phyloP scores from a whole-genome alignment of 2,329 filamentous ascomycete genomes.

The Alternaria burnsii region DNA sequence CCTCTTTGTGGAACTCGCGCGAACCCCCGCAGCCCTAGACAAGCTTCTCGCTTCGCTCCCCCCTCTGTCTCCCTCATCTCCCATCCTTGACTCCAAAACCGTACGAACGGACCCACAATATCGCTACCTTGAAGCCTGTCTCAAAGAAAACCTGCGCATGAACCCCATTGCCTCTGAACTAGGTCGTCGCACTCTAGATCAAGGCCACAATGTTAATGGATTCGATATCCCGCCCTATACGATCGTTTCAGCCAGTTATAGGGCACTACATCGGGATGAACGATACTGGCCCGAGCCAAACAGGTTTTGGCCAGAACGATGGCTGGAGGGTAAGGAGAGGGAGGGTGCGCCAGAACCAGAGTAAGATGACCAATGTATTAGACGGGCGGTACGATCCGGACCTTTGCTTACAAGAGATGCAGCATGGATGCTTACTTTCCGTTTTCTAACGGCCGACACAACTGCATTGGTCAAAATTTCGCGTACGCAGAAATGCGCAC shows the following conservation, averaged over 20 bases:
- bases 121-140: neutral
- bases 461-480: constrained; percentile 4
- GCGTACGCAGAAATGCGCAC: constrained; percentile 8
- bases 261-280: neutral
- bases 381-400: neutral
- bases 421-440: constrained; percentile 6
- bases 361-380: neutral
- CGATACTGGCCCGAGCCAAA: constrained; percentile 4
- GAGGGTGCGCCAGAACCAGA: constrained; percentile 3
- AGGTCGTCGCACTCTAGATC: neutral
- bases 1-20: constrained; percentile 6
- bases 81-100: neutral
- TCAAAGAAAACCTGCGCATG: constrained; percentile 3
- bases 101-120: neutral
- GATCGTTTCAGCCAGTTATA: constrained; percentile 3
- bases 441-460: constrained; percentile 3
- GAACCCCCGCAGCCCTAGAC: neutral
- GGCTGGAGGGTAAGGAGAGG: constrained; percentile 4
- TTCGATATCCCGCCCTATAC: neutral
- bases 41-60: constrained; percentile 7
- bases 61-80: neutral
- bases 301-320: constrained; percentile 6
- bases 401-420: neutral
- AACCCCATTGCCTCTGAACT: constrained; percentile 4
- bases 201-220: neutral